Base-by-base conservation (phyloP, 495 filamentous ascomycete species). In the Halenospora varia region DNA sequence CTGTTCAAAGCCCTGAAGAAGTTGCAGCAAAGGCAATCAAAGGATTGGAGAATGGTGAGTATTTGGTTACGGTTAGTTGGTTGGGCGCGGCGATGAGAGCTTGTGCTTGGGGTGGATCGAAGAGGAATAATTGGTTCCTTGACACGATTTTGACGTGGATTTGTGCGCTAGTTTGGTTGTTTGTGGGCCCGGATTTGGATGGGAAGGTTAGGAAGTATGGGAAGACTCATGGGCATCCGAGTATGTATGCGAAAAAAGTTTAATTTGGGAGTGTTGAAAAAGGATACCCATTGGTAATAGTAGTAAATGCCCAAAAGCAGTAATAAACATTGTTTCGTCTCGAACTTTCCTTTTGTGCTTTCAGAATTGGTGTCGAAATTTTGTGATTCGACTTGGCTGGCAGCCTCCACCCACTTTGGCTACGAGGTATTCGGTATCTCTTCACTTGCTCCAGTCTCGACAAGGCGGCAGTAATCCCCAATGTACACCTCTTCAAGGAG, bases 11-110 rank as follows among this genome's bases (percentile, higher is more conserved):
- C 1, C 85, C 89, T 26, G 85, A 90, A 3, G 82, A 86, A 56
- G 91, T 92, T 8, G 94, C 94, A 2, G 68, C 64, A 9, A 77
- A 76, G 15, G 77, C 87, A n/a, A 81, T 98, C 19, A 68, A 66
- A 25, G 88, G 83, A 2, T 72, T 98, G 55, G 93, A 98, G 72
- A 79, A 72, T 25, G 95, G 94, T 0, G 77, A 93, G 19, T 88
- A 89, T 69, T 71, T 90, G 61, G 81, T 96, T 39, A 83, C 86
- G 3, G 88, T 88, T 17, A 85, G 80, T 53, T 83, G 85, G 25
- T 61, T 89, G 48, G 87, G 90, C 13, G 66, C 80, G 55, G 56
- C 87, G 52, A 86, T 97, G 83, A 81, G 86, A 54, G 84, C 77
- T 40, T 73, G 73, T 17, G 56, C 70, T 2, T 70, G 84, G 69